phyloP scores from a whole-genome alignment of 2,329 filamentous ascomycete genomes.

The Sclerotiophoma versabilis region DNA sequence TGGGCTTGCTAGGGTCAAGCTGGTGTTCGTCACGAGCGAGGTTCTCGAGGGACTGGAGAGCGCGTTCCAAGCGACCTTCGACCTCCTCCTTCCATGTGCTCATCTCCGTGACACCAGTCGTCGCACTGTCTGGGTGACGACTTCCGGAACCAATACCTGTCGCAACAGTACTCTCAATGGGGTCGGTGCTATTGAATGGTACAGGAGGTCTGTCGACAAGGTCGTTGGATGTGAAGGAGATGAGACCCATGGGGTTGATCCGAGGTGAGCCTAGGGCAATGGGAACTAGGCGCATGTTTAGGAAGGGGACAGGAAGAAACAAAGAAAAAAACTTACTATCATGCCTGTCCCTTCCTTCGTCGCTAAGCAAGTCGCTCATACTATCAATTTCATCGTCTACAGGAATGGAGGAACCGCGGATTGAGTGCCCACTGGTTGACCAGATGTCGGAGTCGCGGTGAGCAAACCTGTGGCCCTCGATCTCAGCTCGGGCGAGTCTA shows the following conservation, averaged over 20 bases:
- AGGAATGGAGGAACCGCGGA: conserved; percentile 15
- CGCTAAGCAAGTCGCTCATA: conserved; percentile 26
- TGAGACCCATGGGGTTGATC: conserved; percentile 38
- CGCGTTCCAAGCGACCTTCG: conserved; percentile 33
- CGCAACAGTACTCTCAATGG: conserved; percentile 14
- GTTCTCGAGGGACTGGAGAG: conserved; percentile 38
- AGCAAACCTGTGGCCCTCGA: conserved; percentile 25
- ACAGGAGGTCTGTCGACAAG: conserved; percentile 22
- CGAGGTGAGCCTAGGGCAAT: conserved; percentile 37
- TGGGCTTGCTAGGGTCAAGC: conserved; percentile 24
- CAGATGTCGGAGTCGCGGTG: conserved; percentile 23
- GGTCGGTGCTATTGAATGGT: conserved; percentile 29
- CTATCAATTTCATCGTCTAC: conserved; percentile 31
- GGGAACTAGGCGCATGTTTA: conserved; percentile 27
- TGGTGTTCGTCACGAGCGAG: conserved; percentile 40
- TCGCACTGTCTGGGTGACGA: conserved; percentile 19
- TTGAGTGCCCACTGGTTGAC: conserved; percentile 27
- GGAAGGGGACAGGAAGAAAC: neutral
- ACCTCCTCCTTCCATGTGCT: conserved; percentile 46
- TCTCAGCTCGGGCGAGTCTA: conserved; percentile 75
- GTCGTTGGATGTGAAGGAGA: conserved; percentile 35
- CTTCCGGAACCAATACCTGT: conserved; percentile 17
- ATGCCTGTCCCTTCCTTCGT: conserved; percentile 20
- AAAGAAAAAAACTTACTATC: conserved; percentile 18
- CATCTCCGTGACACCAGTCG: conserved; percentile 41